Conservation (phyloP, 2,329 filamentous ascomycete genomes). For the Colletotrichum karsti region DNA sequence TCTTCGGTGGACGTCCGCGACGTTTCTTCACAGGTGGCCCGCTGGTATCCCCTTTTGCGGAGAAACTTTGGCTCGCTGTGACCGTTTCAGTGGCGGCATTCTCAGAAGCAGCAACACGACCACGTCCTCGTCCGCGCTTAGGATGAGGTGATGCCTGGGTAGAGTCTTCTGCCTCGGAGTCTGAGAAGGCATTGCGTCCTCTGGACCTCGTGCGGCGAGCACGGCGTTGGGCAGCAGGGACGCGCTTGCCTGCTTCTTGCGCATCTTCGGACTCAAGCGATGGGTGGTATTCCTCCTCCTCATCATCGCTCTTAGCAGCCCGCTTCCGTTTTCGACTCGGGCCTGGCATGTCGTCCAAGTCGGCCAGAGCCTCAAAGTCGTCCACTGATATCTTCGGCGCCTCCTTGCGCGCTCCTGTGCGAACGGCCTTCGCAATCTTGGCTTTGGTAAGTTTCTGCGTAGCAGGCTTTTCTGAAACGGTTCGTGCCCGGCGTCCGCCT, state of each 20-base stretch:
- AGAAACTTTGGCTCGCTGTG: background rate
- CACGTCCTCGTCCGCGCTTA: constrained; percentile 5
- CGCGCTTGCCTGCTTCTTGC: background rate
- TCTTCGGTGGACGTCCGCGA: constrained; percentile 24
- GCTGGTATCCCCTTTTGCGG: background rate
- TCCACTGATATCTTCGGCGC: constrained; percentile 17
- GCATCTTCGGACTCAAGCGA: constrained; percentile 22
- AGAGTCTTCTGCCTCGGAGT: constrained; percentile 12
- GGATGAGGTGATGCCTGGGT: background rate
- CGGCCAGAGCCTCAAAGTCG: constrained; percentile 20
- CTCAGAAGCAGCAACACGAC: background rate
- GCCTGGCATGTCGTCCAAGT: background rate
- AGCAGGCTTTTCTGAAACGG: constrained; percentile 3
- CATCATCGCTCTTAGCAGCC: constrained; percentile 15
- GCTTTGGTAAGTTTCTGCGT: constrained; percentile 13
- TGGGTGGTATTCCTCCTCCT: constrained; percentile 27
- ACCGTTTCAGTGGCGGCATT: background rate
- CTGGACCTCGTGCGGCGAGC: constrained; percentile 7
- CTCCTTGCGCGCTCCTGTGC: constrained; percentile 26
- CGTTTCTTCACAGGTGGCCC: constrained; percentile 18
- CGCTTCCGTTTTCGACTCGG: constrained; percentile 22
- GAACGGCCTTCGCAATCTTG: constrained; percentile 23
- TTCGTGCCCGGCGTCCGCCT: background rate
- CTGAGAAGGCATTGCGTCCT: constrained; percentile 1
- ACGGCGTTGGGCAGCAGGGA: background rate